Evolutionary conservation across 305 asterid species (phyloP).

Genomic region (Fraxinus sp.): DNA sequence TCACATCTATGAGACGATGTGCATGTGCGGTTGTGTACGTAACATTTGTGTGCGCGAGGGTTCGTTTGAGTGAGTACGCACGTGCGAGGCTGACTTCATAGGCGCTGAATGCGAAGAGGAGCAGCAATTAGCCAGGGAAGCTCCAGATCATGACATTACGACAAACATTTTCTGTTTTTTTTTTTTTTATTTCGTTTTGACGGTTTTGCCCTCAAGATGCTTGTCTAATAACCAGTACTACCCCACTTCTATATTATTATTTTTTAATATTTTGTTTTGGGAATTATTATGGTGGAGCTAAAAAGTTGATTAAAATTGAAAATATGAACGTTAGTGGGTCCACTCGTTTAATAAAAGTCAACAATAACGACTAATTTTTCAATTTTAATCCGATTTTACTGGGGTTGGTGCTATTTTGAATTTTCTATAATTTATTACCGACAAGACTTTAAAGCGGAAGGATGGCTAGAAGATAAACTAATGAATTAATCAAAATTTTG

Average conservation of each 20-base stretch:
- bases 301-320: too few relatives aligned
- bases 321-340: too few relatives aligned
- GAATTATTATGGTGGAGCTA: too few relatives aligned
- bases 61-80: background rate
- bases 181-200: too few relatives aligned
- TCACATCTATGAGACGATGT: slow-evolving; percentile 25
- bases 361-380: too few relatives aligned
- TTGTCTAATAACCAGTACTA: too few relatives aligned
- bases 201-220: too few relatives aligned
- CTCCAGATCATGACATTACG: slow-evolving; percentile 41
- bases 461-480: background rate
- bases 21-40: background rate
- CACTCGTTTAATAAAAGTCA: too few relatives aligned
- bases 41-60: background rate
- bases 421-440: background rate
- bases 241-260: background rate
- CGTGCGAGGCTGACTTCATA: background rate
- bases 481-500: too few relatives aligned
- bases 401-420: background rate
- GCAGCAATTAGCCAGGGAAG: slow-evolving; percentile 36
- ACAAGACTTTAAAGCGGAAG: background rate
- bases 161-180: too few relatives aligned
- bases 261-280: background rate
- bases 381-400: background rate
- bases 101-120: slow-evolving; percentile 9